Conservation (phyloP, 2,329 filamentous ascomycete genomes). For the Ascochyta pisi region DNA sequence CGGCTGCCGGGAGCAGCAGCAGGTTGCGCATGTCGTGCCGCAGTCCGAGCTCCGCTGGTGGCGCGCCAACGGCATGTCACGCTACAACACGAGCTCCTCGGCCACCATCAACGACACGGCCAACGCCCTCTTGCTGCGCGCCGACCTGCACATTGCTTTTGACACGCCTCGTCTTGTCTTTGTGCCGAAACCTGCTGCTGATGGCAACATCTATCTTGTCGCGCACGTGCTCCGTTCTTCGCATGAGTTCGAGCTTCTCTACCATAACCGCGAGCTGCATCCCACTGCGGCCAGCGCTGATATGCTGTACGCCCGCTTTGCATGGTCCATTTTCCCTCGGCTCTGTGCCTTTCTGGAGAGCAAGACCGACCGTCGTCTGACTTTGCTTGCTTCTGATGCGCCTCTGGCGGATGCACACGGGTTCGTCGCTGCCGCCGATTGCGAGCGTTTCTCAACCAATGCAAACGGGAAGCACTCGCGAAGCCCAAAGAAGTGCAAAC, state of each 20-base stretch:
- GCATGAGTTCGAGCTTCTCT: slow-evolving; percentile 16
- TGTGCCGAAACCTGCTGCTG: slow-evolving; percentile 19
- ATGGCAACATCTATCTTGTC: slow-evolving; percentile 10
- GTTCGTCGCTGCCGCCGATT: slow-evolving; percentile 10
- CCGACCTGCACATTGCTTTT: slow-evolving; percentile 26
- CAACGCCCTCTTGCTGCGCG: slow-evolving; percentile 20
- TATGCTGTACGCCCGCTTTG: slow-evolving; percentile 17
- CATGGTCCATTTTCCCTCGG: slow-evolving; percentile 17
- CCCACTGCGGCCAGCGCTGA: slow-evolving; percentile 9
- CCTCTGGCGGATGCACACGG: background rate
- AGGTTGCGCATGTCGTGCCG: slow-evolving; percentile 15
- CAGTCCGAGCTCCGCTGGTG: slow-evolving; percentile 15
- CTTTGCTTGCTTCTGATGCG: slow-evolving; percentile 3
- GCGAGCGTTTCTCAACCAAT: slow-evolving; percentile 7
- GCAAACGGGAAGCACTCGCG: background rate
- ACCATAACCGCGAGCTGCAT: slow-evolving; percentile 18
- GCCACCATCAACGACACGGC: slow-evolving; percentile 4
- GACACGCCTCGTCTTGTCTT: slow-evolving; percentile 23
- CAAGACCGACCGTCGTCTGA: slow-evolving; percentile 7
- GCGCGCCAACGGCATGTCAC: slow-evolving; percentile 13
- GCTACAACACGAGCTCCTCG: slow-evolving; percentile 7
- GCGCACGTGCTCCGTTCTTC: slow-evolving; percentile 3
- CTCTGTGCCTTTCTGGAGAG: slow-evolving; percentile 13
- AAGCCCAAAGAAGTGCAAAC: slow-evolving; percentile 14
- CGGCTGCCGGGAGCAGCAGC: slow-evolving; percentile 11